A percentile compares a stretch with the other conserved stretches of the same genome.
Conservation (phyloP, 1,284 basidiomycete genomes). For the Ceratobasidium sp. region DNA sequence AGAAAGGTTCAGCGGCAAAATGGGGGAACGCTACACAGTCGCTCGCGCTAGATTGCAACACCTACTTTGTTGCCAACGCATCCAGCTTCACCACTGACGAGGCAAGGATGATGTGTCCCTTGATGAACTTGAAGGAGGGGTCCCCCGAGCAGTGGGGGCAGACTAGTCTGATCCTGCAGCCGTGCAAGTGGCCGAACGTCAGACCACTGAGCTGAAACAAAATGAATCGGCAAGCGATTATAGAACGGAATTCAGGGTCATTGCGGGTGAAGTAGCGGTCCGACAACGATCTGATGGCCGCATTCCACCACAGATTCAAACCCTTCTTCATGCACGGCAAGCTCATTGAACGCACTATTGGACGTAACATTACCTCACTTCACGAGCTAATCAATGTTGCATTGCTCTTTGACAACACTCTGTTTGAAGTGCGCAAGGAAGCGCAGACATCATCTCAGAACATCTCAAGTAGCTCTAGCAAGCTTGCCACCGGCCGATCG, state of each 20-base stretch:
- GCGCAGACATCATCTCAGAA: neutral
- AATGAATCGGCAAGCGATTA: neutral
- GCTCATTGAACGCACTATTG: neutral
- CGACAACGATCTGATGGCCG: neutral
- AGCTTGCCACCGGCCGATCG: neutral
- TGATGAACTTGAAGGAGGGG: conserved; percentile 25
- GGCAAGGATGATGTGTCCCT: neutral
- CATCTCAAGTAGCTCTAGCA: neutral
- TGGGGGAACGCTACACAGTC: neutral
- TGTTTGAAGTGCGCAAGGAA: neutral
- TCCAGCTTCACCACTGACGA: neutral
- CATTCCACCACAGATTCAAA: neutral
- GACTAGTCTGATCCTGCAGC: neutral
- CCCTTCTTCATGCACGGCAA: neutral
- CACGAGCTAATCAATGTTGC: neutral
- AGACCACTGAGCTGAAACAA: neutral
- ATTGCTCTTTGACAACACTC: neutral
- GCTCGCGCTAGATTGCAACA: neutral
- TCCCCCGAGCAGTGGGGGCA: conserved; percentile 1
- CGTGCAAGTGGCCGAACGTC: neutral
- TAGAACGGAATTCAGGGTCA: neutral
- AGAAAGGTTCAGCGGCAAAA: neutral
- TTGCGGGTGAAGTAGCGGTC: neutral
- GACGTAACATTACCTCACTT: neutral
- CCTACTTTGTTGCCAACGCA: too few species aligned